Base-by-base conservation (phyloP, 768 basidiomycete species). In the Nidularia sp. region DNA sequence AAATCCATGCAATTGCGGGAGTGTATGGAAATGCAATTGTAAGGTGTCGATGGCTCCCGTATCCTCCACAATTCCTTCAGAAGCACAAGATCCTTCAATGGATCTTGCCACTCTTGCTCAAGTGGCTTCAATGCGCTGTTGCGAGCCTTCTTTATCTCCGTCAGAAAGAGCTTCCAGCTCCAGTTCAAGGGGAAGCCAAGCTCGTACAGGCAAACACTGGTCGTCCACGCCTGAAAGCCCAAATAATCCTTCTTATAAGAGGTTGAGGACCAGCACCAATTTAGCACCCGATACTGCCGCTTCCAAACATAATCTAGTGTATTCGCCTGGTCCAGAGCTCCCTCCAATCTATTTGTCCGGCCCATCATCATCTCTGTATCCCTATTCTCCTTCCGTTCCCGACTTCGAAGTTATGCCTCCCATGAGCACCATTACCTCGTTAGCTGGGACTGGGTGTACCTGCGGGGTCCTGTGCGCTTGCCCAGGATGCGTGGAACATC, bases 401-500 rank as follows among this genome's bases (percentile, higher is more conserved):
- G 63, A 71, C 12, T 88, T 84, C 55, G 72, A 75, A 22, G 64
- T 67, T 10, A 84, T 89, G 66, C 84, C 85, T 10, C 76, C 86
- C 1, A 76, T 86, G 60, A 81, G 77, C 58, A 69, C 73, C 42
- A 75, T 85, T 43, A 69, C 71, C 18, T 83, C 84, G 4, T 64
- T 85, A 9, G 84, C 85, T 1, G 84, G 81, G 10, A 77, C 86
- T 2, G 86, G 84, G 2, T 90, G 88, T 62, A 86, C 83, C 6
- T 90, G 88, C 60, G 87, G 87, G 32, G 64, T 80, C 42, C 68
- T 70, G 39, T 91, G 88, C 60, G 76, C 76, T 10, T 91, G 88
- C 65, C 87, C 87, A 0, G 87, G 87, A 34, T 91, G 88, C 61
- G 63, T 79, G 7, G 76, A 86, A 57, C 88, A 90, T 60, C 83